Percentiles rank a stretch among this genome's conserved stretches.
These are phyloP conservation scores for Lanmaoa rubissima DNA, from an alignment of 768 basidiomycete species.

Conservation along the genomic window DNA sequence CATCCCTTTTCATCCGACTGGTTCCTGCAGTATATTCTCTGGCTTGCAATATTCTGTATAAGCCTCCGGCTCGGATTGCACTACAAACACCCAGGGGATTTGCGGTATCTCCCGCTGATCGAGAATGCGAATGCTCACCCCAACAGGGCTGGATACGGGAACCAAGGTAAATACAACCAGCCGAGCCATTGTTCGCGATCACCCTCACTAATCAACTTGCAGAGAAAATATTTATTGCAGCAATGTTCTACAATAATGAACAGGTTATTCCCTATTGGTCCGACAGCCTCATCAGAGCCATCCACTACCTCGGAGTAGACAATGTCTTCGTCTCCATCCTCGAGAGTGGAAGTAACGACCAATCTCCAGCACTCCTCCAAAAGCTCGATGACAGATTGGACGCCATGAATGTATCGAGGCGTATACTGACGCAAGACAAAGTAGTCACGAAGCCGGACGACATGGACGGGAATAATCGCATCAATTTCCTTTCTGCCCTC, in stretches of 20 bases:
- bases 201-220: background rate
- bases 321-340: slow-evolving; percentile 44
- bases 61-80: slow-evolving; percentile 6
- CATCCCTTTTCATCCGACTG: background rate
- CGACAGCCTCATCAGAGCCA: slow-evolving; percentile 32
- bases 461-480: background rate
- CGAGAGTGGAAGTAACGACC: slow-evolving; percentile 34
- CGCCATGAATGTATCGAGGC: slow-evolving; percentile 10
- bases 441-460: slow-evolving; percentile 8
- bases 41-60: background rate
- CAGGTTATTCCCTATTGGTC: slow-evolving; percentile 41
- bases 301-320: slow-evolving; percentile 40
- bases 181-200: too few relatives aligned
- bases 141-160: slow-evolving; percentile 13
- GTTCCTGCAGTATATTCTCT: background rate
- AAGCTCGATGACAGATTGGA: slow-evolving; percentile 9
- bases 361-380: slow-evolving; percentile 9
- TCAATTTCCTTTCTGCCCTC: slow-evolving; percentile 19
- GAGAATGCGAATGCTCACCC: slow-evolving; percentile 12
- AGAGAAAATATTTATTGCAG: slow-evolving; percentile 24
- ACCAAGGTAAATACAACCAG: slow-evolving; percentile 7
- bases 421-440: slow-evolving; percentile 12
- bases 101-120: slow-evolving; percentile 16
- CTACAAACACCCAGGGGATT: slow-evolving; percentile 6
- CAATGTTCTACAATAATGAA: slow-evolving; percentile 41